Conservation (phyloP, 2,329 filamentous ascomycete species). For the Fusarium mexicanum region DNA sequence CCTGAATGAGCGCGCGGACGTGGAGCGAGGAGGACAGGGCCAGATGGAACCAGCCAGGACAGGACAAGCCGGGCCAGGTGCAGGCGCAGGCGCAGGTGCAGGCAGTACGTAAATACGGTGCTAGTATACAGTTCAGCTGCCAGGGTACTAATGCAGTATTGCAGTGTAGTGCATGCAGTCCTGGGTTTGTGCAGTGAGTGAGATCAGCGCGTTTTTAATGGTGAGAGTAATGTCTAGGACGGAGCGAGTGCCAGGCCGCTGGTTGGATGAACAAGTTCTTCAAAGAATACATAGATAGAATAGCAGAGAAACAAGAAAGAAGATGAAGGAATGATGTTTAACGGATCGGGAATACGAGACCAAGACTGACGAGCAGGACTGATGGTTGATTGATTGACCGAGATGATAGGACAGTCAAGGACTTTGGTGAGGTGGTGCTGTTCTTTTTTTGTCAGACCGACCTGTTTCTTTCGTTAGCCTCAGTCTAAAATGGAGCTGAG, state of each 20-base stretch:
- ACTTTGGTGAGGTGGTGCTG: conserved; percentile 20
- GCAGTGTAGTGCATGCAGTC: neutral
- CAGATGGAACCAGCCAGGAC: conserved; percentile 1
- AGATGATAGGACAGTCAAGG: conserved; percentile 19
- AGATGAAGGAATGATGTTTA: conserved; percentile 25
- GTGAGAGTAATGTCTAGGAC: conserved; percentile 44
- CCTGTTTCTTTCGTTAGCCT: conserved; percentile 16
- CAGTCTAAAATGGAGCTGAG: conserved; percentile 23
- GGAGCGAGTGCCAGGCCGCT: conserved; percentile 18
- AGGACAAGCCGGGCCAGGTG: neutral
- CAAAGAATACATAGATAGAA: neutral
- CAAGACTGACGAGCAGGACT: conserved; percentile 3
- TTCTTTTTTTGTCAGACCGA: conserved; percentile 19
- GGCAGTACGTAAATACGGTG: conserved; percentile 34
- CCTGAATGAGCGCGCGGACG: conserved; percentile 28
- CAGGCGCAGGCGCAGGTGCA: neutral
- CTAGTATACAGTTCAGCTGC: conserved; percentile 24
- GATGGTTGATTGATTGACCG: conserved; percentile 3
- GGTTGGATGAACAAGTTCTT: conserved; percentile 31
- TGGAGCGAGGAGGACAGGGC: conserved; percentile 32
- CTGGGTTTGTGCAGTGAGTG: conserved; percentile 5
- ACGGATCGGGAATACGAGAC: conserved; percentile 43
- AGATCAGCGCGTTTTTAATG: conserved; percentile 33
- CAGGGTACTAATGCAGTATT: conserved; percentile 2
- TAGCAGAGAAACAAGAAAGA: neutral